Evolutionary conservation across 2,329 filamentous ascomycete genomes (phyloP), one percentile per base, ranked within the genome.

Genomic region (Nemania bipapillata): DNA sequence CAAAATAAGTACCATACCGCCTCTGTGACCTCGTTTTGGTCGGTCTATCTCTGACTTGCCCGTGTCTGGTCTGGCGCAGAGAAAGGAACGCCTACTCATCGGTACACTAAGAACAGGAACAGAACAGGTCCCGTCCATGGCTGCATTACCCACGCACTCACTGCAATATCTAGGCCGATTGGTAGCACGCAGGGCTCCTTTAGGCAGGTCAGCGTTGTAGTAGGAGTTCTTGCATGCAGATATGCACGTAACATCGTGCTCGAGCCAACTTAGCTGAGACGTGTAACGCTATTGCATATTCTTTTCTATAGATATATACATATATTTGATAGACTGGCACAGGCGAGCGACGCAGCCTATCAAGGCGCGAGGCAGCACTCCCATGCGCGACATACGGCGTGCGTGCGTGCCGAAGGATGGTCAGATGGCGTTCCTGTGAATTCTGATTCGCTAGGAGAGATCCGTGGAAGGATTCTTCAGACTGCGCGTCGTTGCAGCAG

Each of bases 181-280:
- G 63, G 62, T 65, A 53, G 57, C 57, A 63, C 42, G 49, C n/a
- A 28, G 37, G 42, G 28, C 45, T 64, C 63, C 50, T 52, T 64
- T 61, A 63, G 66, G 66, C 66, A 70, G 66, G 69, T 70, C 69
- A 70, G 69, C 60, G 69, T 70, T 45, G 66, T 24, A 69, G 59
- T 69, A 70, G 69, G 69, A 70, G 58, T 61, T 30, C 40, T 61
- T 67, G 69, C 69, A 71, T 71, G 67, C 69, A 69, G 49, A 69
- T 57, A 62, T 72, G 65, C 62, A 69, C 61, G 62, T 71, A 68
- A 74, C 72, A 66, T 70, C 67, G 64, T 69, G 68, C 59, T 56
- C 54, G 24, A 53, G 54, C 67, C 73, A 73, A 74, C 67, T 60
- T 56, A 53, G 74, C 69, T 71, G 69, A 69, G 67, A 70, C 68